Percentiles rank a stretch among this genome's conserved stretches.
Evolutionary conservation across 495 filamentous ascomycete species (phyloP).

Genomic region (Glarea lozoyensis): DNA sequence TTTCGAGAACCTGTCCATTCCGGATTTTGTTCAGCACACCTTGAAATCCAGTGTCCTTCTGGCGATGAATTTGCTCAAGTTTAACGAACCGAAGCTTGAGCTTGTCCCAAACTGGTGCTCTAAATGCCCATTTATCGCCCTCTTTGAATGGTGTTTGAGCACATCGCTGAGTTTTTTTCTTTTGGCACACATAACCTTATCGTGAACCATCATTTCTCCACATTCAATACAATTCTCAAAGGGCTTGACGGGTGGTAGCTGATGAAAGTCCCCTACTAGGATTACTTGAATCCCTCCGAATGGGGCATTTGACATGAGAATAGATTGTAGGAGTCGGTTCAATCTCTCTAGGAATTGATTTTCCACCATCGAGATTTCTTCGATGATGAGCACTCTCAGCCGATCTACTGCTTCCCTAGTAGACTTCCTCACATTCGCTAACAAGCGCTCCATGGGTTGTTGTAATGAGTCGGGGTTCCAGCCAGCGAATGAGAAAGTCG

Average conservation of each 20-base stretch:
- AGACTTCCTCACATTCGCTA: not conserved
- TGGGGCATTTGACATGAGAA: constrained; percentile 10
- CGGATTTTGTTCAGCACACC: not conserved
- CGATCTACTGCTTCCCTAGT: not conserved
- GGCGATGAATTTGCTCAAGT: constrained; percentile 1
- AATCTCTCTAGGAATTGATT: constrained; percentile 43
- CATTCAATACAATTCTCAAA: constrained; percentile 27
- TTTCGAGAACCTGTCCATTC: not conserved
- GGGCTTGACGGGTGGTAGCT: constrained; percentile 24
- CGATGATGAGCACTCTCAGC: constrained; percentile 23
- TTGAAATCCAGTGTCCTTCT: constrained; percentile 1
- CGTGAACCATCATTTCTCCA: constrained; percentile 15
- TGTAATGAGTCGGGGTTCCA: constrained; percentile 24
- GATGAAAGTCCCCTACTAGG: not conserved
- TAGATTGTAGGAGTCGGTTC: constrained; percentile 29
- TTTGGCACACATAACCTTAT: too few species aligned
- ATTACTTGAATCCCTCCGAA: constrained; percentile 1
- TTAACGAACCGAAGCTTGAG: not conserved
- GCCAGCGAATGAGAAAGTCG: constrained; percentile 43
- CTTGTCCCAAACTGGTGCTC: constrained; percentile 3
- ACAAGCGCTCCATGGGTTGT: not conserved
- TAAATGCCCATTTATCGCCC: constrained; percentile 21
- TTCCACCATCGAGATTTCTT: constrained; percentile 41
- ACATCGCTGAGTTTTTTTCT: too few species aligned
- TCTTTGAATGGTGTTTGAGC: too few species aligned